These are phyloP conservation scores for Cystobasidiaceae sp. DNA, from an alignment of 1,284 basidiomycete genomes.

Conservation along the genomic window DNA sequence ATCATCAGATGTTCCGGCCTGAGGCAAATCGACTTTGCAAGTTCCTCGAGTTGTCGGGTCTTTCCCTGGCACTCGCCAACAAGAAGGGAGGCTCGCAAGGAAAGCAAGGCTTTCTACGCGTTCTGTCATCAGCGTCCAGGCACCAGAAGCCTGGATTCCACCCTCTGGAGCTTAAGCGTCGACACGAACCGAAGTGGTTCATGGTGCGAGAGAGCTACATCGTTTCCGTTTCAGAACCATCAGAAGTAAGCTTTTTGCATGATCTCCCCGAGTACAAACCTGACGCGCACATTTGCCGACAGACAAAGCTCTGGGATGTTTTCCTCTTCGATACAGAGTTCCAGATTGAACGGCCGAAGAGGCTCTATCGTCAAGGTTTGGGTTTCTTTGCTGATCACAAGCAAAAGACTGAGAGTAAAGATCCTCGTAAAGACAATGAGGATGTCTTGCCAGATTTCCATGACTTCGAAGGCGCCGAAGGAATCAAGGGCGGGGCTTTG, in stretches of 20 bases:
- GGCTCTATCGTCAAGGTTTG: constrained; percentile 60
- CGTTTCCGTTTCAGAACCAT: constrained; percentile 78
- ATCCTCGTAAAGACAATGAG: constrained; percentile 36
- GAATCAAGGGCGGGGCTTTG: constrained; percentile 30
- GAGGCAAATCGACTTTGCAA: constrained; percentile 83
- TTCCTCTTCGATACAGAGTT: constrained; percentile 91
- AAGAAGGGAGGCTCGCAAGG: constrained; percentile 70
- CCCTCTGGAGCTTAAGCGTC: constrained; percentile 60
- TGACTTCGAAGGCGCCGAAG: constrained; percentile 19
- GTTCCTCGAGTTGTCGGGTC: constrained; percentile 91
- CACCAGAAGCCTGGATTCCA: constrained; percentile 46
- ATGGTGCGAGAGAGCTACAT: constrained; percentile 89
- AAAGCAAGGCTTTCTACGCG: constrained; percentile 78
- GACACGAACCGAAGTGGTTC: constrained; percentile 80
- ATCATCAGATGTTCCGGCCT: constrained; percentile 86
- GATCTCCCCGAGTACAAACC: neutral
- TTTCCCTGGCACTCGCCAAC: constrained; percentile 77
- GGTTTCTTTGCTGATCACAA: constrained; percentile 52
- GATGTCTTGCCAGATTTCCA: constrained; percentile 41
- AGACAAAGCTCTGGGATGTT: constrained; percentile 71
- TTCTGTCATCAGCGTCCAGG: constrained; percentile 50
- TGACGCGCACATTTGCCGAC: neutral
- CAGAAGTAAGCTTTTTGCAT: constrained; percentile 57
- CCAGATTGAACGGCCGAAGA: constrained; percentile 60
- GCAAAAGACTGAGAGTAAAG: constrained; percentile 27